These are phyloP conservation scores for Ustilago shanxiensis DNA, from an alignment of 1,284 basidiomycete genomes.

Conservation along the genomic window DNA sequence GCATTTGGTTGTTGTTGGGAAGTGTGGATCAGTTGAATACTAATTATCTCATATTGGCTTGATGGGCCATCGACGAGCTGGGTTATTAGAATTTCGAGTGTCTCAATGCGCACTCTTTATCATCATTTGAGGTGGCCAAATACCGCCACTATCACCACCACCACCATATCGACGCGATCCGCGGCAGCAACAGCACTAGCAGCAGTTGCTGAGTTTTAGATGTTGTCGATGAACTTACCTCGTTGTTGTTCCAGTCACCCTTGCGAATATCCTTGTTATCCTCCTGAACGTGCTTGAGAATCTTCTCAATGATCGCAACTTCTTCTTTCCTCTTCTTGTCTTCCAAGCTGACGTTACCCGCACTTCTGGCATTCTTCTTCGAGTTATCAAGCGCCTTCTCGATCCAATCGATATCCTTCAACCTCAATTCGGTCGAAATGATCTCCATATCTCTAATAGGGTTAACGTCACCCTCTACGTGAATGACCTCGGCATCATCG, in stretches of 20 bases:
- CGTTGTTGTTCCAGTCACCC: constrained; percentile 94
- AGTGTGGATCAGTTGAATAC: constrained; percentile 50
- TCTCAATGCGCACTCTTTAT: constrained; percentile 78
- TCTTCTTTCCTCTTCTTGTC: constrained; percentile 98
- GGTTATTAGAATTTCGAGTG: constrained; percentile 78
- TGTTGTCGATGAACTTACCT: constrained; percentile 76
- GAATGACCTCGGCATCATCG: constrained; percentile 97
- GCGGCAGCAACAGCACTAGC: constrained; percentile 2
- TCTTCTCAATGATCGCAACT: constrained; percentile 85
- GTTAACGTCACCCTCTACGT: constrained; percentile 98
- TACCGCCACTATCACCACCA: too few relatives aligned
- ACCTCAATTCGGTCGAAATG: constrained; percentile 81
- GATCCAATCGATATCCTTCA: constrained; percentile 99
- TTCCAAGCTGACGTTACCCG: constrained; percentile 83
- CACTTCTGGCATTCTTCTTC: constrained; percentile 61
- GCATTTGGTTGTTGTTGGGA: neutral
- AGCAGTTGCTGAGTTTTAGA: neutral
- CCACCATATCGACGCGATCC: neutral
- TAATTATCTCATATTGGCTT: constrained; percentile 66
- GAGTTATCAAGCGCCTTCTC: constrained; percentile 85
- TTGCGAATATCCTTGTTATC: constrained; percentile 94
- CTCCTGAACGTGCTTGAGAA: constrained; percentile 82
- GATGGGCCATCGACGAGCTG: constrained; percentile 78
- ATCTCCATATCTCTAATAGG: constrained; percentile 98
- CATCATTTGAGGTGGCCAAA: constrained; percentile 73